Conservation (phyloP, 495 filamentous ascomycete species). For the Neurospora sp. region DNA sequence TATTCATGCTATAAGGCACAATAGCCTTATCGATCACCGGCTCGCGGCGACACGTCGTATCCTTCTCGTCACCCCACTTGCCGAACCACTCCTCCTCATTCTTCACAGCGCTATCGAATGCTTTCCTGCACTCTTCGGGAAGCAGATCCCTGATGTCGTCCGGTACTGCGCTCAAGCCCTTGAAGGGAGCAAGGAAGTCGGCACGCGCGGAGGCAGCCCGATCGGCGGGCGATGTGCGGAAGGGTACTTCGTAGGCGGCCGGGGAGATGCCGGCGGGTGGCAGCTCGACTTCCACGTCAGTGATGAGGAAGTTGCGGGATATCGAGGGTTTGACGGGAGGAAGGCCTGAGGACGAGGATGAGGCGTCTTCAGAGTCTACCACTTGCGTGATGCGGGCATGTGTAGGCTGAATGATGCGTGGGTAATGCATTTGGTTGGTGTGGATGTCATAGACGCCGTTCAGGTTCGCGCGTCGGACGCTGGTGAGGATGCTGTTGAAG, state of each 20-base stretch:
- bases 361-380: slow-evolving; percentile 16
- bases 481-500: slow-evolving; percentile 65
- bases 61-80: slow-evolving; percentile 55
- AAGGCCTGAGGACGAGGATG: slow-evolving; percentile 39
- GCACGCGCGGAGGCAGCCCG: slow-evolving; percentile 8
- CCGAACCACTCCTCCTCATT: slow-evolving; percentile 62
- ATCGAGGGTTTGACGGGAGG: slow-evolving; percentile 53
- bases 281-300: slow-evolving; percentile 58
- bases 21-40: slow-evolving; percentile 48
- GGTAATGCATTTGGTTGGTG: slow-evolving; percentile 83
- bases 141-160: slow-evolving; percentile 61
- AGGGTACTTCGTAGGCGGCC: slow-evolving; percentile 37
- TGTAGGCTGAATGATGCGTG: slow-evolving; percentile 81
- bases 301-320: slow-evolving; percentile 63
- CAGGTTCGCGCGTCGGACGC: slow-evolving; percentile 53
- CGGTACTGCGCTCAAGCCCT: slow-evolving; percentile 53
- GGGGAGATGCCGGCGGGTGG: slow-evolving; percentile 35
- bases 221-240: slow-evolving; percentile 24
- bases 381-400: slow-evolving; percentile 72
- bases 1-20: slow-evolving; percentile 34
- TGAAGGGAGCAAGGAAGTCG: slow-evolving; percentile 46
- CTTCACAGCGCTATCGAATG: slow-evolving; percentile 53
- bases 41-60: slow-evolving; percentile 31
- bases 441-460: slow-evolving; percentile 85
- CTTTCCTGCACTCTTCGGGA: slow-evolving; percentile 58